Conservation (phyloP, 2,329 filamentous ascomycete species). For the Allantophomopsis cytisporea region DNA sequence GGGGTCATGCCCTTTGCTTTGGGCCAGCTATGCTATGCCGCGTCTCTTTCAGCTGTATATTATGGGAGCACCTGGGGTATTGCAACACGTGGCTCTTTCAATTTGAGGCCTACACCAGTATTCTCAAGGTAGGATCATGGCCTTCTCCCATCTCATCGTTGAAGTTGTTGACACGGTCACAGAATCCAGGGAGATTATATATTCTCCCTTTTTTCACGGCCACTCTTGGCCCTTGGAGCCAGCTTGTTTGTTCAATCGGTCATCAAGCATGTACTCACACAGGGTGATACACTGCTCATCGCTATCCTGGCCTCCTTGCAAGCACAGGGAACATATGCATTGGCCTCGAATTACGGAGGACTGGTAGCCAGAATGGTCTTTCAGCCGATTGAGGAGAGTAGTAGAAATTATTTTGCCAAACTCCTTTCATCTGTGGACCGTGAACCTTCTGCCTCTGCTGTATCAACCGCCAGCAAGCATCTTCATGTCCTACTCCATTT, state of each 20-base stretch:
- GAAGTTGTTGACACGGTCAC: not conserved
- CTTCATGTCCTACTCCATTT: conserved; percentile 52
- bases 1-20: conserved; percentile 82
- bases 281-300: conserved; percentile 86
- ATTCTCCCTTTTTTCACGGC: conserved; percentile 42
- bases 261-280: conserved; percentile 86
- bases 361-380: conserved; percentile 80
- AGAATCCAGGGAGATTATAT: conserved; percentile 1
- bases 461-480: conserved; percentile 31
- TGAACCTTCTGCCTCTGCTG: conserved; percentile 12
- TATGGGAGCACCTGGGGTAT: conserved; percentile 42
- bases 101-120: conserved; percentile 41
- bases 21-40: conserved; percentile 69
- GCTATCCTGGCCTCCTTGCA: conserved; percentile 61
- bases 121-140: conserved; percentile 12
- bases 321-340: conserved; percentile 81
- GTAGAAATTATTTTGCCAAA: conserved; percentile 77
- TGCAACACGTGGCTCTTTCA: conserved; percentile 48
- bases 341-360: conserved; percentile 90
- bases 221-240: conserved; percentile 59
- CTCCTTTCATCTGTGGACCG: conserved; percentile 37
- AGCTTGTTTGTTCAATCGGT: conserved; percentile 79
- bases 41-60: conserved; percentile 59
- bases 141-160: not conserved
- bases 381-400: conserved; percentile 90